Conservation (phyloP, 2,329 filamentous ascomycete species). For the Myriosclerotinia scirpicola region DNA sequence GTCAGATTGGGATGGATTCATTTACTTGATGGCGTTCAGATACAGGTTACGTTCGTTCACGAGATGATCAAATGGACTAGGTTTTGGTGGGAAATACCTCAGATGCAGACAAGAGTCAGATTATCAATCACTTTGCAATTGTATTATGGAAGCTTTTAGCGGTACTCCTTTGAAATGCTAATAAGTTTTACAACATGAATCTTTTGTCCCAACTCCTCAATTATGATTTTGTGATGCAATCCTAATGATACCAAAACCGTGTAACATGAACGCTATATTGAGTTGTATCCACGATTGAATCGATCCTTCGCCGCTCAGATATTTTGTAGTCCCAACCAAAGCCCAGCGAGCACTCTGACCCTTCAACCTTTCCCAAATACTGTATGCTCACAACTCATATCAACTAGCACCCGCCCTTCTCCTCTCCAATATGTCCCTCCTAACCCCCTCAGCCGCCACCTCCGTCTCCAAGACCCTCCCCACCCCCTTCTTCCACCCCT, state of each 20-base stretch:
- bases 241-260: not conserved
- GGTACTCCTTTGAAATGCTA: conserved; percentile 21
- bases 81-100: conserved; percentile 35
- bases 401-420: conserved; percentile 47
- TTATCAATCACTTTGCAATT: conserved; percentile 26
- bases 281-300: not conserved
- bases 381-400: not conserved
- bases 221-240: not conserved
- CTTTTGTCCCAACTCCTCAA: conserved; percentile 5
- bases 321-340: not conserved
- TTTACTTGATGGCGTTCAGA: conserved; percentile 36
- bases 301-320: not conserved
- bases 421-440: conserved; percentile 64
- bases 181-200: conserved; percentile 18
- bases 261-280: not conserved
- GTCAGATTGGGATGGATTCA: conserved; percentile 28
- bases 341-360: not conserved
- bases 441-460: conserved; percentile 73
- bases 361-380: not conserved
- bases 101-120: conserved; percentile 31
- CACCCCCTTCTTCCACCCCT: conserved; percentile 76
- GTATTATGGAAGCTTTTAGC: conserved; percentile 20
- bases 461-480: conserved; percentile 82
- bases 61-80: conserved; percentile 34
- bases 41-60: conserved; percentile 38